Evolutionary conservation across 371 early-diverging fungal species (phyloP).

Genomic region (Actinomortierella ambigua): DNA sequence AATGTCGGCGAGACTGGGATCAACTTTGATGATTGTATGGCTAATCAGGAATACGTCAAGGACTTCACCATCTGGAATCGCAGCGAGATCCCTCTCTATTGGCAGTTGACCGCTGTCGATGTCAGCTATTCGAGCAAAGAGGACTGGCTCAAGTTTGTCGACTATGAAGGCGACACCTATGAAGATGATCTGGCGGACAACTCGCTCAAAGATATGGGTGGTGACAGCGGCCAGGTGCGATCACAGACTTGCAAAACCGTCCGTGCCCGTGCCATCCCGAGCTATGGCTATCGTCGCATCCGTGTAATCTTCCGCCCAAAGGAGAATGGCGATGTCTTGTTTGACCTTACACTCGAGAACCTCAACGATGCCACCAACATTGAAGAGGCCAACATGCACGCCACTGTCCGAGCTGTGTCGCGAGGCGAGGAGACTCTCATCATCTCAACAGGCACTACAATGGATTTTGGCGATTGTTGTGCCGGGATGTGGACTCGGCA

Average conservation of each 20-base stretch:
- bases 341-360: slow-evolving; percentile 91
- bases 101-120: slow-evolving; percentile 81
- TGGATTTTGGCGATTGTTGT: slow-evolving; percentile 96
- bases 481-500: slow-evolving; percentile 85
- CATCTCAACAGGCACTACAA: slow-evolving; percentile 73
- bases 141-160: slow-evolving; percentile 73
- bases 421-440: slow-evolving; percentile 76
- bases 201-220: slow-evolving; percentile 18
- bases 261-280: slow-evolving; percentile 61
- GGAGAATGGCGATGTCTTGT: slow-evolving; percentile 88
- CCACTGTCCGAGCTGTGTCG: slow-evolving; percentile 76
- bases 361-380: slow-evolving; percentile 85
- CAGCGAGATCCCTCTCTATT: slow-evolving; percentile 90
- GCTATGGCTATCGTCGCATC: slow-evolving; percentile 75
- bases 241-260: slow-evolving; percentile 24
- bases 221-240: slow-evolving; percentile 13
- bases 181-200: slow-evolving; percentile 25
- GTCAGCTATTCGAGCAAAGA: slow-evolving; percentile 55
- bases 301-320: slow-evolving; percentile 87
- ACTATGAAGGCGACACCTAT: slow-evolving; percentile 60
- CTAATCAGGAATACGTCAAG: slow-evolving; percentile 86
- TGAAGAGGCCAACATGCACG: slow-evolving; percentile 82
- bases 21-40: slow-evolving; percentile 91
- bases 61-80: slow-evolving; percentile 91
- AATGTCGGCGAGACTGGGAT: slow-evolving; percentile 91